Percentiles rank a stretch among this genome's conserved stretches.
Evolutionary conservation across 2,329 filamentous ascomycete species (phyloP).

Genomic region (Aspergillus neotritici): DNA sequence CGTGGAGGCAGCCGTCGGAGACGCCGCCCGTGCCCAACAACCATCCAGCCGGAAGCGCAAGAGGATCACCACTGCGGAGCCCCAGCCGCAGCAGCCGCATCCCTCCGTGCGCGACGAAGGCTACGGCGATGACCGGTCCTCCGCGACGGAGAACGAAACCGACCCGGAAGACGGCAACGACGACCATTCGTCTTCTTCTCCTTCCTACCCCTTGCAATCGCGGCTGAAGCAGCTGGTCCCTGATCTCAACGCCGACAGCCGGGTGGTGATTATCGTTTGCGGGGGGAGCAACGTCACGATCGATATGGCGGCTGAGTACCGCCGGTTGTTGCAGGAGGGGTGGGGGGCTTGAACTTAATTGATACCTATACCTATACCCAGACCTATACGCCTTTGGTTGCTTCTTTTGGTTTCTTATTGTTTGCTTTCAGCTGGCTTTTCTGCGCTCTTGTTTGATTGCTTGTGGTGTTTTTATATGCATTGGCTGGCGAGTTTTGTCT

Average conservation of each 20-base stretch:
- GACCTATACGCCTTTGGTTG: neutral
- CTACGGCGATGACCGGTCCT: conserved; percentile 32
- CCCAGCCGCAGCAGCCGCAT: no score
- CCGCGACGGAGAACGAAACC: conserved; percentile 23
- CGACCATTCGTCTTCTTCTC: neutral
- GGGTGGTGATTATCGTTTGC: conserved; percentile 79
- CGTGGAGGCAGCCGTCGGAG: conserved; percentile 48
- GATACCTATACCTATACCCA: no score
- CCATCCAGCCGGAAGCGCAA: conserved; percentile 18
- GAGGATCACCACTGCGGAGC: neutral
- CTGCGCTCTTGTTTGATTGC: neutral
- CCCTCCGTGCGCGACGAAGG: conserved; percentile 23
- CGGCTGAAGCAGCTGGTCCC: conserved; percentile 58
- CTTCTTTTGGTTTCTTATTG: neutral
- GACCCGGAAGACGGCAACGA: conserved; percentile 14
- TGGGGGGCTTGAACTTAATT: conserved; percentile 24
- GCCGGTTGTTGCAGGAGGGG: conserved; percentile 39
- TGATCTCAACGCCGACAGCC: conserved; percentile 58
- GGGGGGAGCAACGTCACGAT: conserved; percentile 66
- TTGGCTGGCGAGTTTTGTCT: neutral
- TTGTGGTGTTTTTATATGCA: neutral
- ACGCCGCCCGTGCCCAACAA: conserved; percentile 11
- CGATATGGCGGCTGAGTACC: conserved; percentile 56
- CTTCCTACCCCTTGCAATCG: conserved; percentile 20
- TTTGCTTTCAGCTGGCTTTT: conserved; percentile 2